Evolutionary conservation across 768 basidiomycete species (phyloP).

Genomic region (Suillus weaverae): DNA sequence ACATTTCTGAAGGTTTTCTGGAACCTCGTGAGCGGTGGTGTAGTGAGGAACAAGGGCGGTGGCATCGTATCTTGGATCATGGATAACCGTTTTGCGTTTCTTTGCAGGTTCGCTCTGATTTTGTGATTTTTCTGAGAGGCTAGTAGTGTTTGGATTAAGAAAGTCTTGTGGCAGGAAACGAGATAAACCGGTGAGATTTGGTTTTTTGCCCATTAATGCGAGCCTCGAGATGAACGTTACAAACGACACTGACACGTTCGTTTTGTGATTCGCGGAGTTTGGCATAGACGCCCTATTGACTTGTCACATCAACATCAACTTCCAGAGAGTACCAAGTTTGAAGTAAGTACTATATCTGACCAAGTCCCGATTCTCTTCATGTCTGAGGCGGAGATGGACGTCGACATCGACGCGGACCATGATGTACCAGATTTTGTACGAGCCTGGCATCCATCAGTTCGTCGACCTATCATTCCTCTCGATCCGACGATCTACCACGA

Average conservation of each 20-base stretch:
- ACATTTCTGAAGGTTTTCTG: constrained; percentile 84
- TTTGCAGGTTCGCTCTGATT: constrained; percentile 11
- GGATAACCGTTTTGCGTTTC: constrained; percentile 24
- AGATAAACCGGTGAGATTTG: constrained; percentile 42
- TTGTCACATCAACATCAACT: neutral
- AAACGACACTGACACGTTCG: neutral
- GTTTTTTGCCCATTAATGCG: constrained; percentile 40
- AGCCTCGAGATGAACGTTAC: neutral
- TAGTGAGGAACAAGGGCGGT: constrained; percentile 75
- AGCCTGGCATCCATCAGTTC: constrained; percentile 27
- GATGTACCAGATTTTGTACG: constrained; percentile 13
- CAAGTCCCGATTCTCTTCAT: neutral
- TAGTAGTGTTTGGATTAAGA: constrained; percentile 15
- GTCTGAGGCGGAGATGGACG: neutral
- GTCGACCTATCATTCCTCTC: constrained; percentile 25
- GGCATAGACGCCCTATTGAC: neutral
- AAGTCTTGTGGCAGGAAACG: constrained; percentile 44
- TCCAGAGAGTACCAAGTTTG: neutral
- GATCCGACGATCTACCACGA: constrained; percentile 20
- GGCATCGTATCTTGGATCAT: constrained; percentile 57
- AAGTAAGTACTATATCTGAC: neutral
- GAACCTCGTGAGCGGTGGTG: constrained; percentile 62
- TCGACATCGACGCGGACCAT: neutral
- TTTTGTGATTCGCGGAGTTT: constrained; percentile 5
- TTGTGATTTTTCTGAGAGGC: constrained; percentile 9